Base-by-base conservation (phyloP, 345 rosid species). In the Citrus medica region DNA sequence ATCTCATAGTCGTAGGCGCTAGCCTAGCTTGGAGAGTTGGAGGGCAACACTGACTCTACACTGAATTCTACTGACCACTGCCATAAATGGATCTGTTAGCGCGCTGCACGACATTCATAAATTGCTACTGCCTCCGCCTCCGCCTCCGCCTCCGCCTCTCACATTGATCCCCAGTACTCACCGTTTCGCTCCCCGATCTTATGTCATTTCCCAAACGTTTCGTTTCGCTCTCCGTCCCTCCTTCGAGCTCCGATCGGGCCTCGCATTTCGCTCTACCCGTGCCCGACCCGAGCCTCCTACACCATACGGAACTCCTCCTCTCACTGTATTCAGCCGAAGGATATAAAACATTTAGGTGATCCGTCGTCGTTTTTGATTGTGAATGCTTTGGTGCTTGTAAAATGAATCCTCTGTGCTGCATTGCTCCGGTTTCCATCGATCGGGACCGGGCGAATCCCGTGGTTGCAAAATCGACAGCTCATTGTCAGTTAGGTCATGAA, bases 361-460 rank as follows among this genome's bases (percentile, higher is more conserved):
- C 71, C 63, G 56, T 42, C 19, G 70, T 63, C 35, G 60, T 53
- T 71, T 67, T 27, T 17, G 17, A 40, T 67, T 55, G 67, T 73
- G 77, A 65, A 65, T 79, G 77, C 71, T 30, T 32, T 25, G 60
- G 38, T 64, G 53, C 56, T 35, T 53, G n/a, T 60, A 28, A 37
- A 70, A 92, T 94, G 98, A 96, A 96, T 87, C 99, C 99, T 66
- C 92, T 96, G 66, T 96, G 99, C 92, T 96, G 99, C 98, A 96
- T 96, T 96, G 98, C 99, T 86, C 99, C 98, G 59, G 98, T 96
- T 63, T 94, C 98, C 70, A 83, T 94, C 87, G 98, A 94, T 82
- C 94, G 91, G 78, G 99, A 94, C 85, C 93, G 91, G 24, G 73
- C 85, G 32, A 88, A 87, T 68, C 91, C 97, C 1, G 92, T 83